phyloP scores from a whole-genome alignment of 306 rosid species.

The Sophora flavescens region DNA sequence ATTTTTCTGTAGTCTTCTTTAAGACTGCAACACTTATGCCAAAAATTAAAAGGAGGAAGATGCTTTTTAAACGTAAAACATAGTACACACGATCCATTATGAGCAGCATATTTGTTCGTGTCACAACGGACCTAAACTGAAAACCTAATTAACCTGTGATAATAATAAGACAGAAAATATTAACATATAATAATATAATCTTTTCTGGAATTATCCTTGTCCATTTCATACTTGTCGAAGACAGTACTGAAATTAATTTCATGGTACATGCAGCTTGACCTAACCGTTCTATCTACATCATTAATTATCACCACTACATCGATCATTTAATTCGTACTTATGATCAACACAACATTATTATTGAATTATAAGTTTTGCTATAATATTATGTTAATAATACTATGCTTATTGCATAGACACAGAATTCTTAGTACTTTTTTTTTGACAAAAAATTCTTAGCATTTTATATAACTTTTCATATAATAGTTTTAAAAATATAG shows the following conservation, averaged over 20 bases:
- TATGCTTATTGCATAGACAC: background rate
- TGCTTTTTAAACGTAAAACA: constrained; percentile 2
- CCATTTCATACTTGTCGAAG: constrained; percentile 3
- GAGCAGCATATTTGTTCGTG: constrained; percentile 36
- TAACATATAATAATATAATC: background rate
- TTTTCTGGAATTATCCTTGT: constrained; percentile 4
- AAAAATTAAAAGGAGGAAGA: background rate
- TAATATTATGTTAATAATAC: background rate
- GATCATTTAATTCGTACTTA: too few species aligned
- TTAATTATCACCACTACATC: background rate
- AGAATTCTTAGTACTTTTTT: too few species aligned
- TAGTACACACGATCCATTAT: background rate
- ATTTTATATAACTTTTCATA: background rate
- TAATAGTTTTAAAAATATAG: too few species aligned
- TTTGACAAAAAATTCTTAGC: too few species aligned
- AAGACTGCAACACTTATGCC: background rate
- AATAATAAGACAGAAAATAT: background rate
- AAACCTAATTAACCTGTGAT: background rate
- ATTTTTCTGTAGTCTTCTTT: background rate
- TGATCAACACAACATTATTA: background rate
- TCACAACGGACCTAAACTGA: constrained; percentile 6
- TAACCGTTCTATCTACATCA: constrained; percentile 23
- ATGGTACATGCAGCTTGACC: constrained; percentile 30
- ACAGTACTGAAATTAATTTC: background rate
- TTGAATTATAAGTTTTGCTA: background rate